A percentile compares a stretch with the other conserved stretches of the same genome.
Conservation (phyloP, 2,329 filamentous ascomycete species). For the Helicocarpus griseus region DNA sequence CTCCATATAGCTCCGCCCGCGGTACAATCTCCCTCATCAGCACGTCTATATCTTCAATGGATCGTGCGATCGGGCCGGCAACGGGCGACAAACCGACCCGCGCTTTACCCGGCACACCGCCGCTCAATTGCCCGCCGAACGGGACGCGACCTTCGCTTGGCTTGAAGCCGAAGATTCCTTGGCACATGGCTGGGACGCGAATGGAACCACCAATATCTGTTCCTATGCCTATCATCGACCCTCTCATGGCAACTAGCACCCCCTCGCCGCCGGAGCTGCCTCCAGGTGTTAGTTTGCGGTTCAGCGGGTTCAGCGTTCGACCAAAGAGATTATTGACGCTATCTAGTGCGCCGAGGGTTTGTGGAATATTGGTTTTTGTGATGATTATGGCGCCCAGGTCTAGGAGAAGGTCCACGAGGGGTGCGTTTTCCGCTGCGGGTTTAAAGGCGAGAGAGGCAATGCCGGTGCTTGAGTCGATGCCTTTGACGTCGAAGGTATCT, state of each 20-base stretch:
- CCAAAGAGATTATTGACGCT: conserved; percentile 54
- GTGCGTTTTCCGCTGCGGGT: conserved; percentile 47
- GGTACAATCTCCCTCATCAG: conserved; percentile 45
- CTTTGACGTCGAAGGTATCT: conserved; percentile 38
- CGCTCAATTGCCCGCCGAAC: conserved; percentile 43
- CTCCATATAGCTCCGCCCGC: conserved; percentile 44
- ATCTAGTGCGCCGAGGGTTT: conserved; percentile 47
- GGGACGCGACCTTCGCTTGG: conserved; percentile 40
- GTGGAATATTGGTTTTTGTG: conserved; percentile 60
- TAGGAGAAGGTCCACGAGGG: conserved; percentile 49
- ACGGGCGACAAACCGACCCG: conserved; percentile 43
- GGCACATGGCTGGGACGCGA: conserved; percentile 41
- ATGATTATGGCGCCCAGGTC: conserved; percentile 57
- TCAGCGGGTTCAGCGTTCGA: conserved; percentile 53
- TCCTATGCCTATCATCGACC: conserved; percentile 50
- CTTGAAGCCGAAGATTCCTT: conserved; percentile 44
- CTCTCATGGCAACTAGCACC: conserved; percentile 48
- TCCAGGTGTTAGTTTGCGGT: conserved; percentile 50
- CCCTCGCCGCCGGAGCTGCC: conserved; percentile 59
- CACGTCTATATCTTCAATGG: conserved; percentile 31
- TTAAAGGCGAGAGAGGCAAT: conserved; percentile 52
- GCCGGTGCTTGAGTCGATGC: conserved; percentile 46
- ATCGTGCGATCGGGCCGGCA: conserved; percentile 33
- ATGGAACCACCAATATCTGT: conserved; percentile 49
- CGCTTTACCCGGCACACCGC: conserved; percentile 36